Percentiles rank a stretch among this genome's conserved stretches.
Evolutionary conservation across 148 eudicot genomes (phyloP).

Genomic region (Arctostaphylos glauca): DNA sequence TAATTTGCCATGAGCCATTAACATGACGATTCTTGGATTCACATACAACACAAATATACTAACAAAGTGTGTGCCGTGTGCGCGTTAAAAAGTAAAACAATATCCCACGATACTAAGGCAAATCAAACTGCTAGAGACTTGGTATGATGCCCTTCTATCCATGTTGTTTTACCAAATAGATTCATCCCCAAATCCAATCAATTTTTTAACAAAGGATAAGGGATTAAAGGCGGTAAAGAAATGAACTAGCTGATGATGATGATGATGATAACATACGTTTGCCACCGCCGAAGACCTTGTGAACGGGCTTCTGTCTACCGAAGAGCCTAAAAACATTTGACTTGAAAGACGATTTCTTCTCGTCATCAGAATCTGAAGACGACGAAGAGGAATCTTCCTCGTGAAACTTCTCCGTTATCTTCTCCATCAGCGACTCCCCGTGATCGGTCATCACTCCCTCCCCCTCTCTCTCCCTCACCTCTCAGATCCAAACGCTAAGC

Average conservation of each 20-base stretch:
- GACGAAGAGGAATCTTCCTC: conserved; percentile 52
- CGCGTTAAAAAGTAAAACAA: neutral
- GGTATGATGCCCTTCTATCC: neutral
- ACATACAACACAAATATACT: neutral
- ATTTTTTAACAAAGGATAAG: neutral
- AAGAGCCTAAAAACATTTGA: conserved; percentile 54
- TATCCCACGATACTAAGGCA: neutral
- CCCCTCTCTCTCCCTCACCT: neutral
- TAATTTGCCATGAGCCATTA: neutral
- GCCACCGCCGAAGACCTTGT: conserved; percentile 78
- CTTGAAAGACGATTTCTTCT: conserved; percentile 39
- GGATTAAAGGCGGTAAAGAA: neutral
- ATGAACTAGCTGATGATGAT: neutral
- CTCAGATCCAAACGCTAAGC: neutral
- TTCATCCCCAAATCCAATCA: neutral
- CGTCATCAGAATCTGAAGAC: conserved; percentile 47
- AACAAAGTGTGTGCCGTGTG: neutral
- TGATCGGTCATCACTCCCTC: conserved; percentile 42
- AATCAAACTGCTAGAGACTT: neutral
- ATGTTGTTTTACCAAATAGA: neutral
- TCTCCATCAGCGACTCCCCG: conserved; percentile 43
- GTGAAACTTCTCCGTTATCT: conserved; percentile 54
- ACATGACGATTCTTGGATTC: neutral
- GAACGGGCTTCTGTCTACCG: conserved; percentile 69
- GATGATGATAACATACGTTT: conserved; percentile 42